These are phyloP conservation scores for Planoprotostelium fungivorum DNA, from an alignment of 78 protist species.

Conservation along the genomic window DNA sequence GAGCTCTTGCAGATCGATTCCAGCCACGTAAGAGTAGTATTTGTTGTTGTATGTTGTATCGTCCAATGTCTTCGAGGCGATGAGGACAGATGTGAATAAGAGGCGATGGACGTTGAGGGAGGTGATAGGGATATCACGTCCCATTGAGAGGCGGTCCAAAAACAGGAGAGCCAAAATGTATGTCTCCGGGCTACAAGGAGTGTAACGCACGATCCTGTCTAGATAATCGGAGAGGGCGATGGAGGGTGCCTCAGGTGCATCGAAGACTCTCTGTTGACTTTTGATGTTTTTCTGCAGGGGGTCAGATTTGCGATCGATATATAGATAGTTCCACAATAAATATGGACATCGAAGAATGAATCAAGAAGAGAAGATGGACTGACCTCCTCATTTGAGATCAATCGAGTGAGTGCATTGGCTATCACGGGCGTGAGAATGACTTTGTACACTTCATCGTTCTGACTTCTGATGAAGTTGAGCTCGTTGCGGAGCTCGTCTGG, in stretches of 20 bases:
- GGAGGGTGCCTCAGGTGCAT: constrained; percentile 21
- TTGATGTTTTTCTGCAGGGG: no score
- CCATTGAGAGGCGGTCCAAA: constrained; percentile 40
- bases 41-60: constrained; percentile 61
- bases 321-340: no score
- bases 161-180: constrained; percentile 52
- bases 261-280: not conserved
- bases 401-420: not conserved
- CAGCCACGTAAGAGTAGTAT: constrained; percentile 55
- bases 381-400: no score
- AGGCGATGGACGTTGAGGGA: constrained; percentile 55
- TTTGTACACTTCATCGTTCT: not conserved
- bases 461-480: not conserved
- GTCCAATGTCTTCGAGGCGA: constrained; percentile 46
- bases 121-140: constrained; percentile 37
- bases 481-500: not conserved
- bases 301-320: no score
- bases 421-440: not conserved
- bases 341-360: no score
- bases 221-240: constrained; percentile 54
- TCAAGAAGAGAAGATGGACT: no score
- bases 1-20: constrained; percentile 40
- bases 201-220: constrained; percentile 41
- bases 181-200: constrained; percentile 54
- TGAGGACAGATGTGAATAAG: constrained; percentile 37